Evolutionary conservation across 495 filamentous ascomycete species (phyloP), one percentile per base, ranked within the genome.

Genomic region (Podospora sp.): DNA sequence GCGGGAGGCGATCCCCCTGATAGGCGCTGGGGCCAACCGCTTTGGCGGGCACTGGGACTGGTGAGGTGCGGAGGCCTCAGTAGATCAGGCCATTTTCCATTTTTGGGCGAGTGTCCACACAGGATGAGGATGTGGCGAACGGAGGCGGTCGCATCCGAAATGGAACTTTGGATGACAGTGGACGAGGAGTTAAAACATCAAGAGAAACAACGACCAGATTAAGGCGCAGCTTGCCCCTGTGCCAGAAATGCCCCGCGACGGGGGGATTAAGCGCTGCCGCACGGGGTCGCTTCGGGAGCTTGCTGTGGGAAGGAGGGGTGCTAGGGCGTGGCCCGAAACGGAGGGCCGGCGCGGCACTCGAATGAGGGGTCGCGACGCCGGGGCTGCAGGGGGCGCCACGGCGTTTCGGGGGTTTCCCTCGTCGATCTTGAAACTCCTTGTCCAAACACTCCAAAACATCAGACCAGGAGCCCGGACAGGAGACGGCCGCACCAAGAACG

Each of bases 391-490:
- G 40, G 40, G 40, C 40, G 40, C 40, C 40, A 46, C 40, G 11
- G 12, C 40, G 40, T 46, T 46, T 46, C 40, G 40, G 40, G 40
- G 40, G 40, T 18, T 46, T 46, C 40, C 40, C n/a, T n/a, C 40
- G 40, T 46, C 40, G 40, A 46, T 46, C 40, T 46, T 46, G 40
- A 46, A 46, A 46, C 40, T 46, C 40, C 11, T 46, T 18, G 5
- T 46, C 40, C 40, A 46, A 46, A 46, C 40, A 46, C 40, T 46
- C 40, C 40, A 46, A 46, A 46, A 46, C 40, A 46, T 46, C 40
- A 46, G 40, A 46, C 40, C 9, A 46, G 40, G 40, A 46, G 40
- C 40, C 40, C 40, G 40, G 40, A 46, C 40, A 46, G 40, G 40
- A 46, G 40, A 46, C 40, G 40, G 14, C 40, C 40, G 40, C 40